Conservation (phyloP, 805 yeast species). For the Danielia reshetovae region DNA sequence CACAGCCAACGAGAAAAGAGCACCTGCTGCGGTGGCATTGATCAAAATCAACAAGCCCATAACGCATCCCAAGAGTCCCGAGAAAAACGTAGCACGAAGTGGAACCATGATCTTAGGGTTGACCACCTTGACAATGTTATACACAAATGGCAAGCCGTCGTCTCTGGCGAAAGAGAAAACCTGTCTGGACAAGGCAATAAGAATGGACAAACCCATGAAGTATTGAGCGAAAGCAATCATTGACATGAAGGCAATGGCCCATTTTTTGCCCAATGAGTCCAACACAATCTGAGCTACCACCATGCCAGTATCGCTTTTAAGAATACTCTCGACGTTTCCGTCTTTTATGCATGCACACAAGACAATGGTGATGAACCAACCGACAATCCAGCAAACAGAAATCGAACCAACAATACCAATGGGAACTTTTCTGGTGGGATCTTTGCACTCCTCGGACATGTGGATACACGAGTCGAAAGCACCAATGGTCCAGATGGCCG, state of each 20-base stretch:
- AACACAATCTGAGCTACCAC: conserved; percentile 61
- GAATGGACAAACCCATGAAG: conserved; percentile 59
- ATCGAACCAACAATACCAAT: conserved; percentile 58
- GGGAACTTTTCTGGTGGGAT: conserved; percentile 59
- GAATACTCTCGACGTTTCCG: conserved; percentile 20
- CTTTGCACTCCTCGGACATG: conserved; percentile 63
- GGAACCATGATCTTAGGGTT: conserved; percentile 56
- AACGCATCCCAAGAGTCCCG: conserved; percentile 4
- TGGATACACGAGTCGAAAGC: conserved; percentile 67
- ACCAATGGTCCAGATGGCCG: conserved; percentile 70
- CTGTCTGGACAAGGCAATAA: conserved; percentile 64
- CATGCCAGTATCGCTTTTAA: conserved; percentile 37
- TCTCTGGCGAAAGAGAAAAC: conserved; percentile 75
- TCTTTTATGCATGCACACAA: conserved; percentile 40
- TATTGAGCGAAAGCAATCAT: conserved; percentile 56
- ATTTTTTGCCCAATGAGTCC: conserved; percentile 54
- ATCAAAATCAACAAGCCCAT: conserved; percentile 10
- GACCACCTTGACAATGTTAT: conserved; percentile 39
- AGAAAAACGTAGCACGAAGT: conserved; percentile 43
- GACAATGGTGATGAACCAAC: conserved; percentile 46
- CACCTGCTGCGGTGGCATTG: conserved; percentile 6
- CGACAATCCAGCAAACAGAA: conserved; percentile 50
- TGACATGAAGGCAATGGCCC: conserved; percentile 49
- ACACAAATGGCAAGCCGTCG: conserved; percentile 57
- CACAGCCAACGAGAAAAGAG: conserved; percentile 10